Conservation (phyloP, 2,329 filamentous ascomycete genomes). For the Beauveria sp. region DNA sequence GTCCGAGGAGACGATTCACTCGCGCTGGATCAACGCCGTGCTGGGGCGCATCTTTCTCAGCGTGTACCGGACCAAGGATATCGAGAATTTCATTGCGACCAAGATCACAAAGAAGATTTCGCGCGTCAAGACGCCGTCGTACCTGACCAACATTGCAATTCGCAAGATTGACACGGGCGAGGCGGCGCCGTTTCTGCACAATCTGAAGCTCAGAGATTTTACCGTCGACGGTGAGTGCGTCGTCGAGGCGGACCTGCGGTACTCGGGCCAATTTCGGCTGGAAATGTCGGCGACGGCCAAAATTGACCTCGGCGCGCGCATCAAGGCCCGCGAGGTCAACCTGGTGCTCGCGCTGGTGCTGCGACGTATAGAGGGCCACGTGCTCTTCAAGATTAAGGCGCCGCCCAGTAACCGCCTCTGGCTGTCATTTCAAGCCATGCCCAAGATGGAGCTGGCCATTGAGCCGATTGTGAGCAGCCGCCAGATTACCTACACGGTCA, state of each 20-base stretch:
- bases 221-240: constrained; percentile 87
- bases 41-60: constrained; percentile 83
- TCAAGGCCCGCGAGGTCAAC: constrained; percentile 86
- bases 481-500: constrained; percentile 90
- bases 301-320: constrained; percentile 79
- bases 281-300: constrained; percentile 90
- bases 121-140: constrained; percentile 82
- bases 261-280: constrained; percentile 80
- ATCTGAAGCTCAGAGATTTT: constrained; percentile 78
- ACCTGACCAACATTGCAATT: constrained; percentile 78
- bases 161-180: constrained; percentile 80
- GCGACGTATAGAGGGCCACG: constrained; percentile 77
- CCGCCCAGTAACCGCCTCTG: constrained; percentile 94
- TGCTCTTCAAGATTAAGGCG: constrained; percentile 82
- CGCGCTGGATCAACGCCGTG: constrained; percentile 87
- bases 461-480: constrained; percentile 92
- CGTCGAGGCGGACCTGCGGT: constrained; percentile 79
- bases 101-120: constrained; percentile 97
- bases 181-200: constrained; percentile 79
- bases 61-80: constrained; percentile 73
- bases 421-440: constrained; percentile 90
- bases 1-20: constrained; percentile 83
- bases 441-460: constrained; percentile 87
- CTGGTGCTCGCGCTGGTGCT: constrained; percentile 79
- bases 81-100: constrained; percentile 69